Base-by-base conservation (phyloP, 176 grass and related monocot genomes). In the Triticum timopheevii region DNA sequence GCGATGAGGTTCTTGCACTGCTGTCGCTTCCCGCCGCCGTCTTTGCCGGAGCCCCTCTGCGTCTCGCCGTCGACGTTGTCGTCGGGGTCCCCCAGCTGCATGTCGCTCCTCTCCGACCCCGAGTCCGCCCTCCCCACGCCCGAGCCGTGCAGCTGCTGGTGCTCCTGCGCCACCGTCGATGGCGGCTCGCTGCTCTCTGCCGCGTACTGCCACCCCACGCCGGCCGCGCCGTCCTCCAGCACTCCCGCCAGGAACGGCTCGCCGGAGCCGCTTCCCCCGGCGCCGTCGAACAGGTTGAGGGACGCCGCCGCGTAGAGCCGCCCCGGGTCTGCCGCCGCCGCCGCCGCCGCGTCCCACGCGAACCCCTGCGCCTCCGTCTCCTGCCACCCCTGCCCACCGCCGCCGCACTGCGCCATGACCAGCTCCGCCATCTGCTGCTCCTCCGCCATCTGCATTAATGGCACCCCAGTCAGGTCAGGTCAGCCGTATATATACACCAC, bases 1-100 rank as follows among this genome's bases (percentile, higher is more conserved):
- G 94, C 97, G 25, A 87, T 68, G 1, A 98, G 93, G 76, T 98
- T 94, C 90, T 98, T 98, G 31, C 92, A 94, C 61, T 98, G 96
- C 88, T 92, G 93, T 81, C 88, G 84, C 82, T 98, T 98, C 3
- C 90, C 84, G 9, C 85, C 85, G 13, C 6, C 61, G 11, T 85
- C 85, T 8, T 4, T 52, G 15, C 63, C 69, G 1, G 63, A 24
- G 3, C 78, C 76, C 0, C 66, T 50, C 71, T 78, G 45, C 25
- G 28, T 17, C 23, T 83, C 65, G 65, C 91, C 89, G 49, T 95
- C 96, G 20, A 89, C 86, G 49, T 95, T 93, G 27, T 94, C 93
- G n/a, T 92, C 93, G n/a, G 90, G 72, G 58, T 93, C 94, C 1
- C 85, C 94, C 7, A 75, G 72, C 52, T 81, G 83, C 62, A 88